Evolutionary conservation across 2,329 filamentous ascomycete genomes (phyloP), one percentile per base, ranked within the genome.

Genomic region (Cytospora leucostoma): DNA sequence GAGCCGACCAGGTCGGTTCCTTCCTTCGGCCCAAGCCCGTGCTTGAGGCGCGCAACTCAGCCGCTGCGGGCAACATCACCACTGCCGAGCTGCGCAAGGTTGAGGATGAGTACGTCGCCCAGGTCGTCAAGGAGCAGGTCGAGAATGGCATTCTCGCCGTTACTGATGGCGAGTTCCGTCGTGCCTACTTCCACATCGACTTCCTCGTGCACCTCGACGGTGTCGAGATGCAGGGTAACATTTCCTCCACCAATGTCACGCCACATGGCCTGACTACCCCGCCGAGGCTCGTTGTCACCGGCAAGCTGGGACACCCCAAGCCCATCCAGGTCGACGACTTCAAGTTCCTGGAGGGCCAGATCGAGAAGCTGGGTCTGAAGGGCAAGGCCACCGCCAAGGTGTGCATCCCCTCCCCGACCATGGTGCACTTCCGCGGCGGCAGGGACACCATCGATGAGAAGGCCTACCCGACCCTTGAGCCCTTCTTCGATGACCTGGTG

Each of bases 371-470:
- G 49, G 68, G 68, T 54, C 61, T 68, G 34, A 74, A 73, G 57
- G 74, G 71, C 59, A 73, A 73, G 59, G 72, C 71, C 53, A 80
- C 75, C 2, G 77, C 80, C 49, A 86, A 86, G 71, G 82, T 85
- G 37, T 83, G 81, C 76, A 85, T 86, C 65, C 83, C 83, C 4
- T 79, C 75, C 49, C 83, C 83, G 13, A 85, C 83, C n/a, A 85
- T 85, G 83, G 79, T 85, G 57, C 83, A 85, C 71, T 85, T 86
- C 78, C 80, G 83, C 63, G 82, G 82, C 65, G 81, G 79, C 12
- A 77, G 82, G 37, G 80, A 83, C 27, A 77, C 77, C 68, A 85
- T 85, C 71, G 78, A 81, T 70, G 76, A 77, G 68, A 73, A 74
- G 51, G 81, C 81, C 10, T 85, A 85, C 71, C 83, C 83, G 7